A percentile compares a stretch with the other conserved stretches of the same genome.
Conservation (phyloP, 2,329 filamentous ascomycete genomes). For the Xylaria sp. region DNA sequence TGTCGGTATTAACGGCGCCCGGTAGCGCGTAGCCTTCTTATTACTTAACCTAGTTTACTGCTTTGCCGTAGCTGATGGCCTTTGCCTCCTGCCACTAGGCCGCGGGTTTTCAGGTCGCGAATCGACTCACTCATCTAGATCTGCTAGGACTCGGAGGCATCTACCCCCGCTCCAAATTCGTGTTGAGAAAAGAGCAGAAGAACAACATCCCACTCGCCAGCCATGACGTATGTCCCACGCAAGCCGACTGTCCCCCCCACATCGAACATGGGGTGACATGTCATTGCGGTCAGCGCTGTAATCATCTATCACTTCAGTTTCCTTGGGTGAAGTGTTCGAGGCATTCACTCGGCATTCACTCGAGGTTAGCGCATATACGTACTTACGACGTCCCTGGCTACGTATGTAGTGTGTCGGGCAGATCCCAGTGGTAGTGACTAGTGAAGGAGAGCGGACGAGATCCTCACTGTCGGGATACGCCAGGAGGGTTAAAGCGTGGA, state of each 20-base stretch:
- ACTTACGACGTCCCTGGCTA: too few species aligned
- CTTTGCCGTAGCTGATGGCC: not conserved
- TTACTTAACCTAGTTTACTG: not conserved
- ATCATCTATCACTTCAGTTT: not conserved
- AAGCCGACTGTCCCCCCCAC: slow-evolving; percentile 17
- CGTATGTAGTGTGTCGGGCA: slow-evolving; percentile 5
- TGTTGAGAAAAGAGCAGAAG: slow-evolving; percentile 10
- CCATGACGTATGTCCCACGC: slow-evolving; percentile 30
- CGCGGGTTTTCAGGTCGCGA: not conserved
- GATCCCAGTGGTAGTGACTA: slow-evolving; percentile 1
- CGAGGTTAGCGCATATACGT: slow-evolving; percentile 11
- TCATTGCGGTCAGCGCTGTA: slow-evolving; percentile 9
- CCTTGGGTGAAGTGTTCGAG: not conserved
- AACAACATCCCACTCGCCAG: slow-evolving; percentile 26
- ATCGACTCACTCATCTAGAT: slow-evolving; percentile 12
- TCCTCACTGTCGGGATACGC: slow-evolving; percentile 14
- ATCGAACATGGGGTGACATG: slow-evolving; percentile 2
- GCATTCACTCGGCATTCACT: slow-evolving; percentile 6
- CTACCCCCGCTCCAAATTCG: slow-evolving; percentile 24
- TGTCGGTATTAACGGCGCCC: not conserved
- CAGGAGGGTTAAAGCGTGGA: slow-evolving; percentile 16
- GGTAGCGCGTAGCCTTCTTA: not conserved
- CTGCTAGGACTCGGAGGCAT: slow-evolving; percentile 18
- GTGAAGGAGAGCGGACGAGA: not conserved
- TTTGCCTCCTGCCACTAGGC: not conserved